Evolutionary conservation across 2,329 filamentous ascomycete genomes (phyloP).

Genomic region (Colletotrichum sansevieriae): DNA sequence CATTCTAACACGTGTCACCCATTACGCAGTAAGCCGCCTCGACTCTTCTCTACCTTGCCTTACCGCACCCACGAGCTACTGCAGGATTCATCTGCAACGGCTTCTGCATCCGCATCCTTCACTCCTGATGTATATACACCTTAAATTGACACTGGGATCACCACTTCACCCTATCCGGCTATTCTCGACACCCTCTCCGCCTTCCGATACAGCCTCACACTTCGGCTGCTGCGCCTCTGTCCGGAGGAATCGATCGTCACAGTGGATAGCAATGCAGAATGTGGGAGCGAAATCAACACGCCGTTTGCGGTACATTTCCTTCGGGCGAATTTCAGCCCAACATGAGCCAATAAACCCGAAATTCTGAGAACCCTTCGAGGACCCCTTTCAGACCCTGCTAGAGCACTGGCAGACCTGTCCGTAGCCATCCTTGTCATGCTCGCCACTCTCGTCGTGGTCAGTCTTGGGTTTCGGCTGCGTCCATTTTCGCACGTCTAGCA

Average conservation of each 20-base stretch:
- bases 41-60: too few species aligned
- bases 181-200: neutral
- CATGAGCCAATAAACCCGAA: neutral
- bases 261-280: neutral
- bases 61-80: too few species aligned
- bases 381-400: conserved; percentile 2
- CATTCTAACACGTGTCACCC: too few species aligned
- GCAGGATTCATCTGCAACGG: too few species aligned
- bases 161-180: neutral
- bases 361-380: neutral
- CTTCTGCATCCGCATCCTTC: neutral
- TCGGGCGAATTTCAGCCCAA: conserved; percentile 4
- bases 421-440: conserved; percentile 14
- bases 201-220: neutral
- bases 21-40: too few species aligned
- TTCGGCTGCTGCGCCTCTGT: conserved; percentile 1
- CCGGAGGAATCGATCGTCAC: neutral
- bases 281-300: neutral
- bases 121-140: neutral
- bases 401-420: neutral
- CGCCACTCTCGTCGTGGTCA: neutral
- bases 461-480: conserved; percentile 12
- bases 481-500: neutral
- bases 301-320: conserved; percentile 5
- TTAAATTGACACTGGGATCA: neutral